phyloP scores from a whole-genome alignment of 768 basidiomycete genomes.

The Nidularia pulvinata region DNA sequence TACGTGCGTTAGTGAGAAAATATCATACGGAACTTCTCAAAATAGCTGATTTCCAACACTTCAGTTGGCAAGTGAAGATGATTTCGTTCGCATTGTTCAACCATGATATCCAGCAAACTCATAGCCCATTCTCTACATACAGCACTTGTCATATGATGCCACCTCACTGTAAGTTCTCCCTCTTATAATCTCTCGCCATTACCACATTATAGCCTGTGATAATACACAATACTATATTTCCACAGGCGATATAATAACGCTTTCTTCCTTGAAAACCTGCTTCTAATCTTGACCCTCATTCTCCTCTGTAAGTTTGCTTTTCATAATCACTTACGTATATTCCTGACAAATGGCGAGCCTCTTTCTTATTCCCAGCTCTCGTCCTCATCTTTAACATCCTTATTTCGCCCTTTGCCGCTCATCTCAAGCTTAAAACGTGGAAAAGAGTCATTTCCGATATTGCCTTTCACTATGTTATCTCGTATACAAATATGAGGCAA shows the following conservation, averaged over 20 bases:
- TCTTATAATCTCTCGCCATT: not conserved
- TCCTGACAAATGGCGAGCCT: not conserved
- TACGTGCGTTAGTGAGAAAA: too few species aligned
- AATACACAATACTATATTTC: not conserved
- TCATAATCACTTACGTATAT: too few species aligned
- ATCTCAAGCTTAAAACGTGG: slow-evolving; percentile 1
- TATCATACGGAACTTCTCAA: too few species aligned
- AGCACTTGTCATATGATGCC: not conserved
- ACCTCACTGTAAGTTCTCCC: not conserved
- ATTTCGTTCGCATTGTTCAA: too few species aligned
- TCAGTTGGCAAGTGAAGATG: too few species aligned
- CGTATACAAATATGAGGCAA: not conserved
- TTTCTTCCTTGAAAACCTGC: not conserved
- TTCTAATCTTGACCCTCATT: not conserved
- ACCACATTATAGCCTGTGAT: not conserved
- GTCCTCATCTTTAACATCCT: not conserved
- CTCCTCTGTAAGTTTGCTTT: slow-evolving; percentile 3
- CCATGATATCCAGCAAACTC: not conserved
- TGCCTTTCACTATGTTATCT: not conserved
- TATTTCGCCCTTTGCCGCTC: not conserved
- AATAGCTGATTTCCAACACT: too few species aligned
- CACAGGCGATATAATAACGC: too few species aligned
- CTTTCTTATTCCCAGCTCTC: slow-evolving; percentile 1
- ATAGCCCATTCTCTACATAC: not conserved
- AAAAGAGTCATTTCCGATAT: slow-evolving; percentile 4